These are phyloP conservation scores for Trypanosoma platydactyli DNA, from an alignment of 208 protist species.

Conservation along the genomic window DNA sequence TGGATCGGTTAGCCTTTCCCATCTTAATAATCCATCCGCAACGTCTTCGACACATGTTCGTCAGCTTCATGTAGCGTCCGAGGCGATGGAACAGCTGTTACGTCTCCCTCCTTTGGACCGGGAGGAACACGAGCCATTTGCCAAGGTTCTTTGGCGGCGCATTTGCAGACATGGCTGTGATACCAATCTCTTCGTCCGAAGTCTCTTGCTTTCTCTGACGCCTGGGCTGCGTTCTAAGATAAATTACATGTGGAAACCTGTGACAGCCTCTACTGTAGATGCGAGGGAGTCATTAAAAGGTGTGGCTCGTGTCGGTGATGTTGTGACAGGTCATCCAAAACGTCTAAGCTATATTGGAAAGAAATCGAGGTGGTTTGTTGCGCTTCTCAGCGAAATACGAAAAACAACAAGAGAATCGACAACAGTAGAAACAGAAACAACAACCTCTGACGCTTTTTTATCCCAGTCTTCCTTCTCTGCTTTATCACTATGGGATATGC, in stretches of 20 bases:
- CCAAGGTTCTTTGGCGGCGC: constrained; percentile 64
- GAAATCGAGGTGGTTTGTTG: constrained; percentile 38
- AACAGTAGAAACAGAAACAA: neutral
- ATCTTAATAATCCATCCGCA: constrained; percentile 43
- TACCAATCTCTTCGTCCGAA: constrained; percentile 62
- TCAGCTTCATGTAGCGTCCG: constrained; percentile 25
- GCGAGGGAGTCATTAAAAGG: constrained; percentile 20
- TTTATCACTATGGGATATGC: constrained; percentile 41
- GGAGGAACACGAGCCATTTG: constrained; percentile 68
- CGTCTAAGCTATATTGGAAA: constrained; percentile 50
- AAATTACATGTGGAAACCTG: constrained; percentile 65
- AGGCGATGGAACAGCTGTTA: constrained; percentile 40
- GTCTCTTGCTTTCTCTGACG: constrained; percentile 68
- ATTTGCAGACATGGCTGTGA: constrained; percentile 50
- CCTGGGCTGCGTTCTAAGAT: constrained; percentile 58
- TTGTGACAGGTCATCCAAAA: constrained; percentile 53
- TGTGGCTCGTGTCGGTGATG: constrained; percentile 43
- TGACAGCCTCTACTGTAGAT: constrained; percentile 22
- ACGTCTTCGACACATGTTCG: constrained; percentile 16
- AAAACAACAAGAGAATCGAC: constrained; percentile 7
- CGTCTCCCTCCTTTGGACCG: constrained; percentile 64
- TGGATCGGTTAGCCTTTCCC: constrained; percentile 31
- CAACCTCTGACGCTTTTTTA: neutral
- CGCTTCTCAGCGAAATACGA: constrained; percentile 17
- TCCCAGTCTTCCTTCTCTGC: neutral